Conservation (phyloP, 129 eudicot genomes). For the Erigeron canadensis region DNA sequence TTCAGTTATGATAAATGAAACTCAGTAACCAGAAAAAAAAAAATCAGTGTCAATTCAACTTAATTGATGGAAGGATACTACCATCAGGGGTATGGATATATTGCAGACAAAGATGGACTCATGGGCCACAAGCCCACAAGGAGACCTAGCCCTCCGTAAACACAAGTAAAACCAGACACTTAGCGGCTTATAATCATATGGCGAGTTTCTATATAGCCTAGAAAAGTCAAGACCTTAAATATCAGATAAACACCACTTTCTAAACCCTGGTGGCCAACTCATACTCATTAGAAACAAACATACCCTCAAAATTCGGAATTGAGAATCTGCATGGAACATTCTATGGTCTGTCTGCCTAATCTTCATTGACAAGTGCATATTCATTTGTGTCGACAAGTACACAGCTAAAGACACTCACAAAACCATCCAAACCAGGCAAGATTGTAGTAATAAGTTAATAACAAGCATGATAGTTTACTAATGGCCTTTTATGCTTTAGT, state of each 20-base stretch:
- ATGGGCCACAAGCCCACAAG: no score
- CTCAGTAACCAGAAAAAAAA: background rate
- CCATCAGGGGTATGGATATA: no score
- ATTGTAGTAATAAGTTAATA: background rate
- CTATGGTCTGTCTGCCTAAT: background rate
- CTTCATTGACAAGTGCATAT: background rate
- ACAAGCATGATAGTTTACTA: constrained; percentile 15
- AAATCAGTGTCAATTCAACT: constrained; percentile 3
- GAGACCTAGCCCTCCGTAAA: no score
- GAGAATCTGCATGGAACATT: background rate
- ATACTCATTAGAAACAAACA: background rate
- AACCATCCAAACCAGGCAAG: constrained; percentile 3
- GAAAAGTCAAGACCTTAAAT: background rate
- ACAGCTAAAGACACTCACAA: constrained; percentile 4
- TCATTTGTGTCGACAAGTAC: background rate
- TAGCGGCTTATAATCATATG: no score
- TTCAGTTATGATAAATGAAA: constrained; percentile 23
- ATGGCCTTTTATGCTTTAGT: constrained; percentile 12
- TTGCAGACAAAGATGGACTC: no score
- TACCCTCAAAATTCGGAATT: background rate
- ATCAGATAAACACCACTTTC: background rate
- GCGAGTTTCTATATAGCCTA: background rate
- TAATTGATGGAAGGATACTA: background rate
- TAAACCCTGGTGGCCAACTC: background rate
- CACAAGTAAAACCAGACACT: no score